Percentiles rank a stretch among this genome's conserved stretches.
These are phyloP conservation scores for Thalassiosira allenii DNA, from an alignment of 352 stramenopile species.

Conservation along the genomic window DNA sequence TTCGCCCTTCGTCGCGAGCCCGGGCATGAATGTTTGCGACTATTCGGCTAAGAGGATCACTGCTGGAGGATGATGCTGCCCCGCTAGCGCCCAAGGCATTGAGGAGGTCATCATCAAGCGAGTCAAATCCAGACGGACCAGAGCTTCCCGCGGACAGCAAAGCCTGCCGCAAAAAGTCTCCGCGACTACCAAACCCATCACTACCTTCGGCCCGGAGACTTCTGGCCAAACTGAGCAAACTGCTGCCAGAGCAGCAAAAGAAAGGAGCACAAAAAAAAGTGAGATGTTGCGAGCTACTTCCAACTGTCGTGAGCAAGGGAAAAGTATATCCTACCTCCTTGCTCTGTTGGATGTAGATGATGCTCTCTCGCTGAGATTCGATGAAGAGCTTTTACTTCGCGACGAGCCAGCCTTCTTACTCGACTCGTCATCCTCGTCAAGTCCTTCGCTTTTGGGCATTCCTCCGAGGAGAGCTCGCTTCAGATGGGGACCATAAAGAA, in stretches of 20 bases:
- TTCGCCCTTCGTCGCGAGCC: conserved; percentile 25
- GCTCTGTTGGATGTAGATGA: conserved; percentile 48
- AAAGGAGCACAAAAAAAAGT: no score
- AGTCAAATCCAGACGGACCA: conserved; percentile 50
- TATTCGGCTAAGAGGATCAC: conserved; percentile 65
- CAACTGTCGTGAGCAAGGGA: no score
- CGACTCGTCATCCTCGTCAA: conserved; percentile 54
- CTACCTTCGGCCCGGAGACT: conserved; percentile 53
- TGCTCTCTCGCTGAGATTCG: conserved; percentile 34
- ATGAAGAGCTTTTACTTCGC: conserved; percentile 22
- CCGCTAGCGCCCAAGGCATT: conserved; percentile 57
- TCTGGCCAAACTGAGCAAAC: conserved; percentile 51
- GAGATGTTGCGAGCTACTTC: no score
- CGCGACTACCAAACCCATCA: conserved; percentile 52
- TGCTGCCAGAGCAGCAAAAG: conserved; percentile 18
- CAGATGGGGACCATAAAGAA: conserved; percentile 59
- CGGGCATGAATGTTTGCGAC: conserved; percentile 66
- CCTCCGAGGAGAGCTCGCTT: conserved; percentile 65
- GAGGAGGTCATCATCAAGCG: conserved; percentile 71
- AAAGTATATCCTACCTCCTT: conserved; percentile 45
- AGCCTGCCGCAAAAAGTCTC: conserved; percentile 62
- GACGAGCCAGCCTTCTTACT: conserved; percentile 35
- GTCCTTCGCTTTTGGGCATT: conserved; percentile 55
- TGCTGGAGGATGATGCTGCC: conserved; percentile 30
- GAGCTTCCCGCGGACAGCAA: conserved; percentile 54